Base-by-base conservation (phyloP, 2,329 filamentous ascomycete species). In the Dothistroma septosporum region DNA sequence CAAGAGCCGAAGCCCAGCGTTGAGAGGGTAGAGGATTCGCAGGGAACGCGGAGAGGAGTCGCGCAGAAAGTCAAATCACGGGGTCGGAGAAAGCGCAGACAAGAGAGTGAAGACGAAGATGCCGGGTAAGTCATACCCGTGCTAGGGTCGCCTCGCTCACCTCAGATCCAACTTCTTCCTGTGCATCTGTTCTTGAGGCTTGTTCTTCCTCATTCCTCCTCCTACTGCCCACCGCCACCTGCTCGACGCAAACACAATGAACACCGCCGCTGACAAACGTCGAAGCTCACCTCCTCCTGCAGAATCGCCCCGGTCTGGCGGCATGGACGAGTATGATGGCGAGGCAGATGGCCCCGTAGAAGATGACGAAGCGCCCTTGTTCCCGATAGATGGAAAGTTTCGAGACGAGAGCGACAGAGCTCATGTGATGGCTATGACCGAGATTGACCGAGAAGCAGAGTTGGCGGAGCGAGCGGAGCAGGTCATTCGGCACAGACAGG, bases 361-460 rank as follows among this genome's bases (percentile, higher is more conserved):
- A 16, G 65, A 64, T 16, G 65, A 87, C 59, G 82, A 84, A 57
- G 83, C 87, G 71, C 80, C 88, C 75, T 70, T 86, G 59, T 94
- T 95, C 72, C 92, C 93, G 0, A 84, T 96, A 64, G 94, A 99
- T 66, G 92, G 93, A 68, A 87, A 94, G 70, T 90, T 85, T 73
- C 81, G 83, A 62, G 83, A 85, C 69, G 79, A 78, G 61, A 79
- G 80, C 65, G 80, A 81, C 66, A 80, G 77, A 68, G 72, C 74
- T 10, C 68, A 89, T 55, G 94, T 99, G 64, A 87, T 94, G 83
- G 84, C 82, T 59, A 86, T 97, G 83, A 88, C 92, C 32, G 92
- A 97, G 78, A 87, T 97, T 55, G 87, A 96, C 72, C 89, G 93
- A 64, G 94, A 99, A 76, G 86, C 91, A 73, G 87, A 96, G 49